These are phyloP conservation scores for Aspergillus tamarii DNA, from an alignment of 2,329 filamentous ascomycete species.

Conservation along the genomic window DNA sequence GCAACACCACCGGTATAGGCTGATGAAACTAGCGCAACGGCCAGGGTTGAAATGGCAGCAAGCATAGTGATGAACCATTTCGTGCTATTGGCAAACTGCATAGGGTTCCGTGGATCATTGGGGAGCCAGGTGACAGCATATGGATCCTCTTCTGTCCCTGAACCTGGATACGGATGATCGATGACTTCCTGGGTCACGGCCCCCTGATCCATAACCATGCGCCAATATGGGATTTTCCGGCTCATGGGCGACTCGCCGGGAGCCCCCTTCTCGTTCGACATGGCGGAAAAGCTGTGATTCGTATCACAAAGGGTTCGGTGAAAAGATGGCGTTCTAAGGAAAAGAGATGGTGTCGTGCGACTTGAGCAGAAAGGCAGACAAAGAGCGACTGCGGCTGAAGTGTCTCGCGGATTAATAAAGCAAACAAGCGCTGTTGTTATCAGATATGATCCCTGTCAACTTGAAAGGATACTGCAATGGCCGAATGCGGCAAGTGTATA, in stretches of 20 bases:
- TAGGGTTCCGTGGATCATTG: slow-evolving; percentile 47
- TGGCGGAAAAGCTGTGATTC: slow-evolving; percentile 19
- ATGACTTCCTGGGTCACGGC: slow-evolving; percentile 40
- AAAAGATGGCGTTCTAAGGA: not conserved
- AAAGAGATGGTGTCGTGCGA: not conserved
- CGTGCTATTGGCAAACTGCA: slow-evolving; percentile 34
- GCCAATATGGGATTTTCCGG: slow-evolving; percentile 40
- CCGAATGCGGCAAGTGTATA: slow-evolving; percentile 1
- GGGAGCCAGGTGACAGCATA: slow-evolving; percentile 49
- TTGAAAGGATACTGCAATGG: not conserved
- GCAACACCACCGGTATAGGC: slow-evolving; percentile 46
- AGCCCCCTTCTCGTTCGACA: slow-evolving; percentile 30
- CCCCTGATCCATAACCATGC: slow-evolving; percentile 36
- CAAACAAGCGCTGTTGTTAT: not conserved
- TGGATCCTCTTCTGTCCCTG: slow-evolving; percentile 47
- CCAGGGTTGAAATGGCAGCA: slow-evolving; percentile 45
- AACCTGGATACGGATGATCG: slow-evolving; percentile 38
- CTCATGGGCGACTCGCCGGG: slow-evolving; percentile 27
- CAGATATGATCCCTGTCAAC: not conserved
- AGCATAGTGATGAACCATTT: slow-evolving; percentile 48
- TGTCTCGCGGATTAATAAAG: not conserved
- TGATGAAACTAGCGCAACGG: slow-evolving; percentile 48
- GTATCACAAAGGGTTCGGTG: not conserved
- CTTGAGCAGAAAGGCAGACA: no score
- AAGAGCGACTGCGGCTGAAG: not conserved